Percentiles rank a stretch among this genome's conserved stretches.
These are phyloP conservation scores for Friedmanniomyces endolithicus DNA, from an alignment of 495 filamentous ascomycete genomes.

Conservation along the genomic window DNA sequence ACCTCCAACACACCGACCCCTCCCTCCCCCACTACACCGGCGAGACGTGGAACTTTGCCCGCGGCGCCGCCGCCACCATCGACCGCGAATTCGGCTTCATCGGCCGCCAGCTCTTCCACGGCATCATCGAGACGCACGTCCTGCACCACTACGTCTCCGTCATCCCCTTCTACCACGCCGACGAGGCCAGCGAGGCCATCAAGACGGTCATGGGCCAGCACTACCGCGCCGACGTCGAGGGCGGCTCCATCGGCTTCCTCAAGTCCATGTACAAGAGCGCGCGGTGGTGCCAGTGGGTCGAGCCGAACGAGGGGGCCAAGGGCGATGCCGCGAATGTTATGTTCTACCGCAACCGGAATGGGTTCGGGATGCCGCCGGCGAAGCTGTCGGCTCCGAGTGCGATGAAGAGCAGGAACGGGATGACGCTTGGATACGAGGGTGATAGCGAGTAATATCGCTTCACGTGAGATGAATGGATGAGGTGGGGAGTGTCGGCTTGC, in stretches of 20 bases:
- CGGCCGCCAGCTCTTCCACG: conserved; percentile 73
- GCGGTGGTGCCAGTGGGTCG: conserved; percentile 66
- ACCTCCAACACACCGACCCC: conserved; percentile 82
- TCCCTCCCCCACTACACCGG: conserved; percentile 70
- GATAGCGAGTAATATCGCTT: conserved; percentile 14
- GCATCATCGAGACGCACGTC: conserved; percentile 87
- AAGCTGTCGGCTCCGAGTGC: conserved; percentile 21
- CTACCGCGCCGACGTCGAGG: conserved; percentile 57
- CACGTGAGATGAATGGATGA: too few species aligned
- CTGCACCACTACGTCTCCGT: conserved; percentile 75
- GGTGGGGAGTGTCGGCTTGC: too few species aligned
- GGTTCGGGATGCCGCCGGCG: conserved; percentile 24
- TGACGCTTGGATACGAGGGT: conserved; percentile 11
- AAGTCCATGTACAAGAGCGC: conserved; percentile 48
- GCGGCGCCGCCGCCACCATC: conserved; percentile 75
- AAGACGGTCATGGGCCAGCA: conserved; percentile 69
- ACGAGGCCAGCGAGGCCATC: conserved; percentile 77
- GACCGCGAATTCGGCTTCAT: conserved; percentile 86
- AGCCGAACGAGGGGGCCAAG: conserved; percentile 42
- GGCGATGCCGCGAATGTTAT: conserved; percentile 52
- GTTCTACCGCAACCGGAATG: conserved; percentile 68
- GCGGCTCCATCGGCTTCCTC: conserved; percentile 46
- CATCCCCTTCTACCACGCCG: conserved; percentile 86
- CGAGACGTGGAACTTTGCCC: conserved; percentile 69
- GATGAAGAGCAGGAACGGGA: conserved; percentile 15